Evolutionary conservation across 108 stramenopile species (phyloP).

Genomic region (Parietichytrium sp.): DNA sequence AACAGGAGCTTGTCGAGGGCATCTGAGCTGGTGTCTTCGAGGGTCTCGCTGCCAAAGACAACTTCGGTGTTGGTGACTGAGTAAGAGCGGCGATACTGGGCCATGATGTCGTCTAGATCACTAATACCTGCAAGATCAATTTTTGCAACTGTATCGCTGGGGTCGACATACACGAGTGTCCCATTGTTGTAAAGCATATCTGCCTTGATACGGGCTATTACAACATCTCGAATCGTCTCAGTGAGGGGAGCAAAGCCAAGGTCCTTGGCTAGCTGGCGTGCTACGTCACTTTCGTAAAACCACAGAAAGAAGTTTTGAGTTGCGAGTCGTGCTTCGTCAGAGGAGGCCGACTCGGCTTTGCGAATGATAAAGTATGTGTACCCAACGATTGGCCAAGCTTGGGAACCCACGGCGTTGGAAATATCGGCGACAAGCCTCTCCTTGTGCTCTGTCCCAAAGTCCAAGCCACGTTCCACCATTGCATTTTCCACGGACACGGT

Average conservation of each 20-base stretch:
- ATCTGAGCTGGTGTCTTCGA: not conserved
- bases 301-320: slow-evolving; percentile 9
- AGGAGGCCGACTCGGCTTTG: not conserved
- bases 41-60: not conserved
- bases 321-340: not conserved
- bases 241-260: slow-evolving; percentile 9
- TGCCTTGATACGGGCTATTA: not conserved
- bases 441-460: slow-evolving; percentile 37
- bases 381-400: slow-evolving; percentile 23
- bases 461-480: slow-evolving; percentile 14
- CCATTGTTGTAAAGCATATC: not conserved
- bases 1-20: not conserved
- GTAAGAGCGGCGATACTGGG: not conserved
- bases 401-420: not conserved
- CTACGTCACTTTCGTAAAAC: not conserved
- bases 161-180: not conserved
- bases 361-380: slow-evolving; percentile 32
- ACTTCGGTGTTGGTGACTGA: not conserved
- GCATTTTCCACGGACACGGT: slow-evolving; percentile 8
- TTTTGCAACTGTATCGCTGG: not conserved
- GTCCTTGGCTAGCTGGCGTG: not conserved
- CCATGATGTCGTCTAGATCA: not conserved
- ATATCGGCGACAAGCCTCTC: not conserved
- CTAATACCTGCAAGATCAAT: not conserved
- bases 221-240: not conserved